These are phyloP conservation scores for Ophiostoma fasciatum DNA, from an alignment of 2,329 filamentous ascomycete genomes.

Conservation along the genomic window DNA sequence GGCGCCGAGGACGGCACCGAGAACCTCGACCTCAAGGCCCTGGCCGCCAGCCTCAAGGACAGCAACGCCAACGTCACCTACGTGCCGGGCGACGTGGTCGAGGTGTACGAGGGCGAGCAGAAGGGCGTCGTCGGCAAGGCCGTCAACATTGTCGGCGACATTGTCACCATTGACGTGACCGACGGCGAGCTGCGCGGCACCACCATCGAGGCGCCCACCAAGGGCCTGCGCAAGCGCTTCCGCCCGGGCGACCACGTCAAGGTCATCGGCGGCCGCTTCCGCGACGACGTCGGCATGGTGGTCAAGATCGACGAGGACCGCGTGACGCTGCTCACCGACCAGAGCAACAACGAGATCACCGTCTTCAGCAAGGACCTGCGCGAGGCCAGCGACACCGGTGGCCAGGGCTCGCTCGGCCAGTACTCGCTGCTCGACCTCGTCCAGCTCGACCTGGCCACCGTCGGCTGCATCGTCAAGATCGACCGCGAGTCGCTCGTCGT, in stretches of 20 bases:
- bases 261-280: constrained; percentile 88
- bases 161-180: constrained; percentile 74
- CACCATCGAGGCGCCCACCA: constrained; percentile 81
- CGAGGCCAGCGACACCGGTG: constrained; percentile 83
- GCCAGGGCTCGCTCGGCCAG: constrained; percentile 69
- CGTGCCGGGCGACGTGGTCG: constrained; percentile 85
- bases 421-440: constrained; percentile 89
- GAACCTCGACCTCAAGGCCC: constrained; percentile 78
- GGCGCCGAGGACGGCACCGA: constrained; percentile 84
- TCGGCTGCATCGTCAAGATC: constrained; percentile 87
- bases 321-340: constrained; percentile 85
- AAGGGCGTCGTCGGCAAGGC: constrained; percentile 79
- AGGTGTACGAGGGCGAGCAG: constrained; percentile 92
- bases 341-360: constrained; percentile 83
- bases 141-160: constrained; percentile 75
- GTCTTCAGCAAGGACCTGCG: constrained; percentile 96
- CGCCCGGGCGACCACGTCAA: constrained; percentile 93
- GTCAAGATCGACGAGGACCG: constrained; percentile 85
- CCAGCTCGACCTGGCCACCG: constrained; percentile 81
- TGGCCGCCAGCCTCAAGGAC: constrained; percentile 81
- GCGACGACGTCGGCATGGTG: constrained; percentile 93
- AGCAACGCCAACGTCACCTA: constrained; percentile 71
- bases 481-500: constrained; percentile 85
- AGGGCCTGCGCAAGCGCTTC: constrained; percentile 86
- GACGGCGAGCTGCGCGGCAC: constrained; percentile 73